Evolutionary conservation across 257 asterid species (phyloP).

Genomic region (Coffea canephora): DNA sequence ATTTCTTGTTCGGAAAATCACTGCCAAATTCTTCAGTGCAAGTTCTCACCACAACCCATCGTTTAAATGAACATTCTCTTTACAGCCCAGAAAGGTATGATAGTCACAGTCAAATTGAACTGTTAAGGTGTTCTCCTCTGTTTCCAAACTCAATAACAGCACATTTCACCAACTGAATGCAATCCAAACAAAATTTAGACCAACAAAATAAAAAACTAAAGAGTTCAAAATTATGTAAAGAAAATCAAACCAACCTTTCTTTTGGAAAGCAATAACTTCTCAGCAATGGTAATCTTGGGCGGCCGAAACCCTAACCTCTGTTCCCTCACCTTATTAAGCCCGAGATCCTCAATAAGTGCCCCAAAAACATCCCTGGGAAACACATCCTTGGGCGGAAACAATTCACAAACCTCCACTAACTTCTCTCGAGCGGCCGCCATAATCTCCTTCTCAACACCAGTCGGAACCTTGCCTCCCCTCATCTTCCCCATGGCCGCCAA

Average conservation of each 20-base stretch:
- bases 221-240: slow-evolving; percentile 3
- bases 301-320: slow-evolving; percentile 70
- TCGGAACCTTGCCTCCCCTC: slow-evolving; percentile 89
- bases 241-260: slow-evolving; percentile 55
- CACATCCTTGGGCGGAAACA: slow-evolving; percentile 87
- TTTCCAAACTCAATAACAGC: not conserved
- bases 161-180: not conserved
- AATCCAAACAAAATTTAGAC: not conserved
- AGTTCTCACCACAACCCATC: not conserved
- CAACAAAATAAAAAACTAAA: not conserved
- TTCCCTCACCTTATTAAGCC: slow-evolving; percentile 68
- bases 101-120: not conserved
- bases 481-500: slow-evolving; percentile 90
- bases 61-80: not conserved
- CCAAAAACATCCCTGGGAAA: slow-evolving; percentile 87
- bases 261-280: slow-evolving; percentile 65
- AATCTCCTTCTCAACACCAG: slow-evolving; percentile 65
- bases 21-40: not conserved
- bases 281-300: slow-evolving; percentile 77
- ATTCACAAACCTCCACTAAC: slow-evolving; percentile 65
- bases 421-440: slow-evolving; percentile 66
- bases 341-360: slow-evolving; percentile 80
- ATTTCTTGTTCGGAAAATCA: not conserved
- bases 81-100: not conserved
- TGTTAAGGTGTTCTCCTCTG: not conserved